Percentiles rank a stretch among this genome's conserved stretches.
These are phyloP conservation scores for Lentinula sp. DNA, from an alignment of 768 basidiomycete species.

Conservation along the genomic window DNA sequence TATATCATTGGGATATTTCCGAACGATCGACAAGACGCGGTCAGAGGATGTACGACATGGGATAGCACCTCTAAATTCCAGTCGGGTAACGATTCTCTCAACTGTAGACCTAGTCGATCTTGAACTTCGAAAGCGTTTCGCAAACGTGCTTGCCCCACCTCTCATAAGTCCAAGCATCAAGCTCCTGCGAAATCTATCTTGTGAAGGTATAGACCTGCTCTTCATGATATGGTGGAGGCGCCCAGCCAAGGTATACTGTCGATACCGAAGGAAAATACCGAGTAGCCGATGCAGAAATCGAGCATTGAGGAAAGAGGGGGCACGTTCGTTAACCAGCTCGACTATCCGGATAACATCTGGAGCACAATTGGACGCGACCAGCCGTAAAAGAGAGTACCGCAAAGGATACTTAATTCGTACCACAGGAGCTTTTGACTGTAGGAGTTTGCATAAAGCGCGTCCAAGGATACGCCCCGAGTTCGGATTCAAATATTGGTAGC, in stretches of 20 bases:
- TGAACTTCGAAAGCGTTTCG: conserved; percentile 11
- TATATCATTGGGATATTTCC: conserved; percentile 17
- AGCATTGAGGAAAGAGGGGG: conserved; percentile 33
- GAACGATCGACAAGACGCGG: conserved; percentile 17
- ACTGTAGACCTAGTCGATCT: conserved; percentile 11
- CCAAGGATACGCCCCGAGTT: conserved; percentile 25
- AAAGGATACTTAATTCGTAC: conserved; percentile 33
- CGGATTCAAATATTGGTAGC: conserved; percentile 22
- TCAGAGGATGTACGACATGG: conserved; percentile 14
- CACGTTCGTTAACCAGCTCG: conserved; percentile 26
- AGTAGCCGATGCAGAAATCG: conserved; percentile 33
- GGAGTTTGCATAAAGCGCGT: conserved; percentile 29
- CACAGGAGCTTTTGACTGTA: conserved; percentile 24
- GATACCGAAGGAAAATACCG: conserved; percentile 31
- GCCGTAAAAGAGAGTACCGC: conserved; percentile 35
- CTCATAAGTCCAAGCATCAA: conserved; percentile 22
- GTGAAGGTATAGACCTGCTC: conserved; percentile 13
- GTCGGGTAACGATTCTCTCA: conserved; percentile 18
- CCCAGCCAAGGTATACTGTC: conserved; percentile 30
- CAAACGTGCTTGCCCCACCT: conserved; percentile 24
- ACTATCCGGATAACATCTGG: conserved; percentile 31
- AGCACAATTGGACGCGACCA: conserved; percentile 32
- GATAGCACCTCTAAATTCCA: conserved; percentile 17
- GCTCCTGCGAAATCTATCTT: conserved; percentile 24
- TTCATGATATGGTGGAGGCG: conserved; percentile 20